phyloP scores from a whole-genome alignment of 2,329 filamentous ascomycete genomes.

The Pseudogymnoascus sp. region DNA sequence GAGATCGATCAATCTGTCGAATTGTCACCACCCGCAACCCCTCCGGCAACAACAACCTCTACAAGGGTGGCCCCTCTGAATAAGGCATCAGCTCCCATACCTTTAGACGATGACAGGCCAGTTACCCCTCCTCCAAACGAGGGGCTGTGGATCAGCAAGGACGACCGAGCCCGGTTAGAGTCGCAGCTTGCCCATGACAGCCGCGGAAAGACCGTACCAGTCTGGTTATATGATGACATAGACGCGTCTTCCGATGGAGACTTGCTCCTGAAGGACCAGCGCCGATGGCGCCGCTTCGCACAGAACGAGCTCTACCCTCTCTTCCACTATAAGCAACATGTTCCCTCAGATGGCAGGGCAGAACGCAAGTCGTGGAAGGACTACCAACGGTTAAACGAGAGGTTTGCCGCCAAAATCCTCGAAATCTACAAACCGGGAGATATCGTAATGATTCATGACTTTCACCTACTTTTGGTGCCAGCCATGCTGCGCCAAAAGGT shows the following conservation, averaged over 20 bases:
- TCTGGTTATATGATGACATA: constrained; percentile 78
- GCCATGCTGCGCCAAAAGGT: constrained; percentile 79
- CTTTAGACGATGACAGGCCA: constrained; percentile 55
- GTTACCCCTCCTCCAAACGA: constrained; percentile 55
- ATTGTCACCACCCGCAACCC: constrained; percentile 40
- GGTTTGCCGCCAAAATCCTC: constrained; percentile 83
- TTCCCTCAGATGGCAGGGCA: constrained; percentile 74
- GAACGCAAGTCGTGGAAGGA: constrained; percentile 83
- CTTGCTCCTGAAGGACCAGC: constrained; percentile 71
- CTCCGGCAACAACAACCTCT: constrained; percentile 40
- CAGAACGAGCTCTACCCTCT: constrained; percentile 88
- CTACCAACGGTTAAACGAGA: constrained; percentile 86
- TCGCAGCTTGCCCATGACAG: constrained; percentile 64
- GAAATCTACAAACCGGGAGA: constrained; percentile 88
- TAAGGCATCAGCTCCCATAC: constrained; percentile 71
- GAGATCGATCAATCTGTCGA: constrained; percentile 58
- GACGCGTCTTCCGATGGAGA: constrained; percentile 58
- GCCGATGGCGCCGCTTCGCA: constrained; percentile 80
- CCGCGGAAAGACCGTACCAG: constrained; percentile 72
- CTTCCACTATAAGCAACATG: constrained; percentile 93
- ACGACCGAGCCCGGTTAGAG: constrained; percentile 68
- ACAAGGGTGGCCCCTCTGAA: constrained; percentile 50
- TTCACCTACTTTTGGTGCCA: constrained; percentile 83
- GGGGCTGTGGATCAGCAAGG: constrained; percentile 61
- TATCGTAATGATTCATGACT: constrained; percentile 88